Evolutionary conservation across 176 grass and related monocot species (phyloP).

Genomic region (Puccinellia tenuiflora): DNA sequence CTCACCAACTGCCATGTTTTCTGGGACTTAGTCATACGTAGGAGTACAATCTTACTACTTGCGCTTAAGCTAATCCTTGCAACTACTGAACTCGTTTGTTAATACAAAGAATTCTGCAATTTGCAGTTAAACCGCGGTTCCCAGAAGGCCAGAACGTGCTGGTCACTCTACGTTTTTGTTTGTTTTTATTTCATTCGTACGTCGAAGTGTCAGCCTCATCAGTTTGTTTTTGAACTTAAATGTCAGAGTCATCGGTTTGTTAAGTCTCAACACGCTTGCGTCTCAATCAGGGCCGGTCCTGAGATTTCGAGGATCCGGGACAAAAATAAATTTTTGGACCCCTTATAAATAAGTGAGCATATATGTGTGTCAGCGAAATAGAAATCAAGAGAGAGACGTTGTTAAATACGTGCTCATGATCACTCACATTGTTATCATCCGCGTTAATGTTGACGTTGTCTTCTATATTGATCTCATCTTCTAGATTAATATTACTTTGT

Average conservation of each 20-base stretch:
- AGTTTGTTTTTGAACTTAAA: too few species aligned
- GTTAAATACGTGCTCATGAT: too few species aligned
- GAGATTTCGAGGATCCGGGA: too few species aligned
- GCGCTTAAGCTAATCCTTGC: background rate
- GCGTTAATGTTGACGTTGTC: too few species aligned
- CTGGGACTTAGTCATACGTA: constrained; percentile 4
- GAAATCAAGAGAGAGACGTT: too few species aligned
- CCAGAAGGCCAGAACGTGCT: background rate
- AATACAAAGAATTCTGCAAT: background rate
- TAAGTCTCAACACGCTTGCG: background rate
- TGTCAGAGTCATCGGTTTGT: background rate
- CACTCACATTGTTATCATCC: too few species aligned
- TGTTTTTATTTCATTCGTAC: background rate
- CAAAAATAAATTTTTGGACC: too few species aligned
- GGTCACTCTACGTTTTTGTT: background rate
- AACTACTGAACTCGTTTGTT: background rate
- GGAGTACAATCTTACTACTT: background rate
- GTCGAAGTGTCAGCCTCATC: background rate
- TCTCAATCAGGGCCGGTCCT: too few species aligned
- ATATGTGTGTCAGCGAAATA: too few species aligned
- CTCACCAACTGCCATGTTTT: background rate
- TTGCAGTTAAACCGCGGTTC: background rate
- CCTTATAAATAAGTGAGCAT: too few species aligned
- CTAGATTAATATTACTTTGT: too few species aligned
- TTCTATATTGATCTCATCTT: too few species aligned